These are phyloP conservation scores for Fusarium pilosicola DNA, from an alignment of 2,329 filamentous ascomycete species.

Conservation along the genomic window DNA sequence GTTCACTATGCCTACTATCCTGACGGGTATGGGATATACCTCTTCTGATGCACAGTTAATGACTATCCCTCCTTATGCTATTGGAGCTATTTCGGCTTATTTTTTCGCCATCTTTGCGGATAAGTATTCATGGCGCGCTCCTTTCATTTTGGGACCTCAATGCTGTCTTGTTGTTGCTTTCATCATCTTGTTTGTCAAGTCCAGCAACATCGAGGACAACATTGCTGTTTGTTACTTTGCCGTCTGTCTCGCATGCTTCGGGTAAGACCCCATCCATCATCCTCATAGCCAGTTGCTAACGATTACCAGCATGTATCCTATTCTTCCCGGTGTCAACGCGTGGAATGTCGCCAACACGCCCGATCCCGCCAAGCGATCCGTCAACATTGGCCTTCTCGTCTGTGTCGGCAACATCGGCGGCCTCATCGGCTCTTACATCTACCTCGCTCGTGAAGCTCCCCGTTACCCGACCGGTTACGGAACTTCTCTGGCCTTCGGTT, in stretches of 20 bases:
- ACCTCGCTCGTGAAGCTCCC: constrained; percentile 13
- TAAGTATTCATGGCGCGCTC: constrained; percentile 16
- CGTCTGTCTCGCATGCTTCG: constrained; percentile 17
- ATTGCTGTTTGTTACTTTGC: constrained; percentile 17
- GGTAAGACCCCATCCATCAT: neutral
- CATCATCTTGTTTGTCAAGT: constrained; percentile 14
- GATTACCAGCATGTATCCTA: constrained; percentile 47
- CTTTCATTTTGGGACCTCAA: constrained; percentile 12
- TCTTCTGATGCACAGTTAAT: constrained; percentile 47
- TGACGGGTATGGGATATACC: constrained; percentile 54
- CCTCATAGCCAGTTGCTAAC: neutral
- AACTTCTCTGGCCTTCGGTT: constrained; percentile 7
- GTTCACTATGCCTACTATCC: constrained; percentile 52
- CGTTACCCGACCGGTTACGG: constrained; percentile 10
- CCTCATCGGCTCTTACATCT: constrained; percentile 14
- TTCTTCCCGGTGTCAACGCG: constrained; percentile 53
- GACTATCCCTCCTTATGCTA: constrained; percentile 12
- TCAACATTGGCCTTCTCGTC: constrained; percentile 54
- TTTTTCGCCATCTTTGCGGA: constrained; percentile 15
- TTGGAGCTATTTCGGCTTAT: constrained; percentile 18
- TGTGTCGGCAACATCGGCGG: constrained; percentile 46
- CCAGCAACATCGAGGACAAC: constrained; percentile 1
- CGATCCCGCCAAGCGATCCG: constrained; percentile 51
- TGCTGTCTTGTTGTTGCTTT: constrained; percentile 13
- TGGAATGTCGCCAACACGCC: constrained; percentile 55